These are phyloP conservation scores for Fusarium sp. DNA, from an alignment of 2,329 filamentous ascomycete species.

Conservation along the genomic window DNA sequence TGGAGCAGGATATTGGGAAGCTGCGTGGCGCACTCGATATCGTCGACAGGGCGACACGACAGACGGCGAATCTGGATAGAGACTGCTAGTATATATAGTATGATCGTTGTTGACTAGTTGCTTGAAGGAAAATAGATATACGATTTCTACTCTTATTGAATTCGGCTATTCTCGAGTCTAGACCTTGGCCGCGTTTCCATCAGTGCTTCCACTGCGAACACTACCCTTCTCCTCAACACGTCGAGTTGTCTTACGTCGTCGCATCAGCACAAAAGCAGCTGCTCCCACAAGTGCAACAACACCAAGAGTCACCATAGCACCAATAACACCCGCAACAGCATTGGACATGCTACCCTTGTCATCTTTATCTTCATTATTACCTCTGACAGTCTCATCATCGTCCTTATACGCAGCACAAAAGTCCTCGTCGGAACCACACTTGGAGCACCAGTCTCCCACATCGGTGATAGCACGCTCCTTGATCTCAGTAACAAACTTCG, in stretches of 20 bases:
- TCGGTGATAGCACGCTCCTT: too few species aligned
- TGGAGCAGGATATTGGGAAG: conserved; percentile 40
- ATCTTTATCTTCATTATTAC: too few species aligned
- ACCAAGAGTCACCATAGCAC: conserved; percentile 49
- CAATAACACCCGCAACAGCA: conserved; percentile 42
- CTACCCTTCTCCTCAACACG: conserved; percentile 22
- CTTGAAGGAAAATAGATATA: neutral
- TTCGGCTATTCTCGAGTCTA: neutral
- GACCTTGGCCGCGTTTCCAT: conserved; percentile 11
- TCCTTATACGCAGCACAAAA: too few species aligned
- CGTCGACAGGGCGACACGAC: conserved; percentile 36
- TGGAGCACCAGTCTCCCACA: too few species aligned
- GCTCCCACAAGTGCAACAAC: conserved; percentile 43
- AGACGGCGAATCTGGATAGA: conserved; percentile 17
- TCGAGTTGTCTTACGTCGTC: conserved; percentile 38
- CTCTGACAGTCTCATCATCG: too few species aligned
- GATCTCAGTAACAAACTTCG: too few species aligned
- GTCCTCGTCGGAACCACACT: too few species aligned
- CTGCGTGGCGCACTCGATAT: conserved; percentile 30
- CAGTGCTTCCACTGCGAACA: conserved; percentile 31
- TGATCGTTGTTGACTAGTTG: neutral
- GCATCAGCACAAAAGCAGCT: conserved; percentile 40
- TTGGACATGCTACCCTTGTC: too few species aligned
- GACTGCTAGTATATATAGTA: neutral
- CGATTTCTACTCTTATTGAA: neutral